phyloP scores from a whole-genome alignment of 805 yeast genomes.

The Lachancea mirantina region DNA sequence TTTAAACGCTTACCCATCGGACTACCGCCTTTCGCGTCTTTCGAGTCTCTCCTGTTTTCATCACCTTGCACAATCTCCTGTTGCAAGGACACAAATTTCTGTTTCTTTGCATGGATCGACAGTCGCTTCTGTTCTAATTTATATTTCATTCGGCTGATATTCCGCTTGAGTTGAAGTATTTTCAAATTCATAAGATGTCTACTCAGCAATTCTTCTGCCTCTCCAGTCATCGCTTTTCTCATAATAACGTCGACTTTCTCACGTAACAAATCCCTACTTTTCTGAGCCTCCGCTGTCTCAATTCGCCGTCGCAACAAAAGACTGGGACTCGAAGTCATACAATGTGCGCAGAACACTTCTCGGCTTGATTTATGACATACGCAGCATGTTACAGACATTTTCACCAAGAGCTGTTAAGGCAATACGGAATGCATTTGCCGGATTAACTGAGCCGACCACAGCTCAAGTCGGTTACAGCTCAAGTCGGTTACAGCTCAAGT shows the following conservation, averaged over 20 bases:
- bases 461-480: too few relatives aligned
- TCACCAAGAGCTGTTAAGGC: too few relatives aligned
- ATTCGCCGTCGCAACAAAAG: slow-evolving; percentile 16
- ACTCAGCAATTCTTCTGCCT: slow-evolving; percentile 4
- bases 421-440: too few relatives aligned
- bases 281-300: slow-evolving; percentile 12
- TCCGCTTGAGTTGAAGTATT: slow-evolving; percentile 11
- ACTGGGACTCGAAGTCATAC: slow-evolving; percentile 23
- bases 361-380: slow-evolving; percentile 17
- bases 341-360: slow-evolving; percentile 22
- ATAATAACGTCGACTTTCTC: slow-evolving; percentile 18
- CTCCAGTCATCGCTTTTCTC: slow-evolving; percentile 12
- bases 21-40: not conserved
- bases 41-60: not conserved
- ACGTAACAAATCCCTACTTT: slow-evolving; percentile 13
- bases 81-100: too few relatives aligned
- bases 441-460: too few relatives aligned
- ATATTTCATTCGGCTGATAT: slow-evolving; percentile 14
- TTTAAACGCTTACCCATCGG: not conserved
- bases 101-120: too few relatives aligned
- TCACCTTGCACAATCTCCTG: slow-evolving; percentile 9
- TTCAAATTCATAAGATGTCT: slow-evolving; percentile 5
- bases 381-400: slow-evolving; percentile 11
- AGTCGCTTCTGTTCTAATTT: slow-evolving; percentile 13
- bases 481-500: too few relatives aligned